Evolutionary conservation across 345 rosid genomes (phyloP), one percentile per base, ranked within the genome.

Genomic region (Isatis tinctoria): DNA sequence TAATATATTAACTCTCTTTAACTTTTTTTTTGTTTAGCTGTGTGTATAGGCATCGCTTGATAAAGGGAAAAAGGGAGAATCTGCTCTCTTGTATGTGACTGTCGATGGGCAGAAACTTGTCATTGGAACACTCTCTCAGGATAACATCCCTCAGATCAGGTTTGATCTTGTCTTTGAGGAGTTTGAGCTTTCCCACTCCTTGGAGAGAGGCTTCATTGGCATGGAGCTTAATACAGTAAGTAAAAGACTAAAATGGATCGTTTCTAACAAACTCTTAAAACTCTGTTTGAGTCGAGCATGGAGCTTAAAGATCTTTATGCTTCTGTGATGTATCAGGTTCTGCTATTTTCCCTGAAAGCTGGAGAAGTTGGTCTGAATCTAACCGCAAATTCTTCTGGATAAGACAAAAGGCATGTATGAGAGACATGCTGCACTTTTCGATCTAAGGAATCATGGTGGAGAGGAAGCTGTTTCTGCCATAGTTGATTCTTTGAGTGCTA

Each of bases 371-470:
- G 92, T 48, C 70, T 86, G 76, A 85, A 87, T 73, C 80, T 87
- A 70, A 86, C 92, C 9, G 84, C 89, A 60, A 73, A 78, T 83
- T 82, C 91, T 95, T 57, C 76, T 95, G 77, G 89, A 87, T 85
- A 96, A 95, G 82, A 85, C 83, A 72, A 88, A 78, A 76, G 83
- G 84, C 76, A 94, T 92, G 96, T 88, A 95, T 74, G 96, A 95
- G 73, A 90, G 99, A 57, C 92, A 95, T 75, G 87, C 90, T 47
- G 99, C 97, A 53, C 96, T 88, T 60, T 95, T 95, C 79, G 86
- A 90, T 9, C 90, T 95, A 27, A 82, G 96, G 58, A 95, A 95
- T 82, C 78, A 86, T 51, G 97, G 99, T 37, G 93, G 97, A 63
- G 90, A 86, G 69, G 92, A 85, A 71, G 90, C 96, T 77, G 82